Evolutionary conservation across 495 filamentous ascomycete genomes (phyloP).

Genomic region (Bryoglossum gracile): DNA sequence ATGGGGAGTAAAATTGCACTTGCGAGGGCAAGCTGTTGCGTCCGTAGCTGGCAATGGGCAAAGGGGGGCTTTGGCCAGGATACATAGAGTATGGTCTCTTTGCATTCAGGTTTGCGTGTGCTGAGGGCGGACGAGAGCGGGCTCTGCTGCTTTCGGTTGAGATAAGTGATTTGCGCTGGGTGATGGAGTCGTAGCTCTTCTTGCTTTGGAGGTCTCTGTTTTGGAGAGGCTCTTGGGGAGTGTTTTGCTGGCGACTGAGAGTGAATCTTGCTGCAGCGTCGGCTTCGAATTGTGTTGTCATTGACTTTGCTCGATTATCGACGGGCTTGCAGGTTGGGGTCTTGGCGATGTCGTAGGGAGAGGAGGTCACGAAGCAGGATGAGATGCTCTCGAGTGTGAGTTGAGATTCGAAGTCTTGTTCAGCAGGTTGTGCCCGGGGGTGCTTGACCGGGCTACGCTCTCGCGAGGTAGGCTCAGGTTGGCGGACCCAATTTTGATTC

Average conservation of each 20-base stretch:
- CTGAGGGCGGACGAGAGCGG: too few species aligned
- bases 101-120: too few species aligned
- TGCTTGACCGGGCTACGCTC: not conserved
- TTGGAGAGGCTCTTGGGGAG: not conserved
- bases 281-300: slow-evolving; percentile 19
- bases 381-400: slow-evolving; percentile 4
- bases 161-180: too few species aligned
- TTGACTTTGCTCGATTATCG: slow-evolving; percentile 10
- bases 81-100: too few species aligned
- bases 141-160: too few species aligned
- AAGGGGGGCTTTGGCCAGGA: too few species aligned
- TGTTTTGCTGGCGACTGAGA: not conserved
- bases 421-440: not conserved
- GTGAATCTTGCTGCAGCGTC: slow-evolving; percentile 9
- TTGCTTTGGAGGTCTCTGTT: not conserved
- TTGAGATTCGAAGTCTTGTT: slow-evolving; percentile 13
- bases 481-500: not conserved
- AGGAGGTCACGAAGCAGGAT: slow-evolving; percentile 6
- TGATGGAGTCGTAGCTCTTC: slow-evolving; percentile 6
- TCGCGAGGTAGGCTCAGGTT: not conserved
- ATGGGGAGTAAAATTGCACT: too few species aligned
- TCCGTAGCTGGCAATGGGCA: too few species aligned
- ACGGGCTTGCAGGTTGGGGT: not conserved
- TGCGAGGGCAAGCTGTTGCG: too few species aligned
- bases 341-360: slow-evolving; percentile 10